Evolutionary conservation across 352 stramenopile genomes (phyloP).

Genomic region (Thraustochytrium sp.): DNA sequence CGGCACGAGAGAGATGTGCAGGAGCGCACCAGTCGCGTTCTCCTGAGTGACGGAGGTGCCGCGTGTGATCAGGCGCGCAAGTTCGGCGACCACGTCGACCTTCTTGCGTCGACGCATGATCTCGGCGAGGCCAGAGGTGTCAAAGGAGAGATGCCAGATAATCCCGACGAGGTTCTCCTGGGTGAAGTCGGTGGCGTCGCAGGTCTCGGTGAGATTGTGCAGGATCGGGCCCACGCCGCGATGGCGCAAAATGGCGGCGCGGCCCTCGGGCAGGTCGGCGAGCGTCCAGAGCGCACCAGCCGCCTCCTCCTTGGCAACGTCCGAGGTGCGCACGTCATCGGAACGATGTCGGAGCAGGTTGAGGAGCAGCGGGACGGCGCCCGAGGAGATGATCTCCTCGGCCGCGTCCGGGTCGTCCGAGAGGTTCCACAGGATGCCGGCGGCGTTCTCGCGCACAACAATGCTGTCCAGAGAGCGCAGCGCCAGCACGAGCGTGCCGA

Average conservation of each 20-base stretch:
- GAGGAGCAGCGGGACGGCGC: not conserved
- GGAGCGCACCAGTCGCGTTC: conserved; percentile 19
- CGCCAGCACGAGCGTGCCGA: not conserved
- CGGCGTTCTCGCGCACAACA: not conserved
- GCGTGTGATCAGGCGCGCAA: conserved; percentile 10
- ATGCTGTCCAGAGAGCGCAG: not conserved
- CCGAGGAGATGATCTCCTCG: not conserved
- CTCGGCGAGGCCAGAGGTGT: not conserved
- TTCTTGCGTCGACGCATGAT: not conserved
- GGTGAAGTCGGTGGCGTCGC: conserved; percentile 21
- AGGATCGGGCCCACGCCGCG: not conserved
- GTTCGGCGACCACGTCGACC: not conserved
- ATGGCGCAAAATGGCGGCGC: not conserved
- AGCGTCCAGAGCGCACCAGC: conserved; percentile 20
- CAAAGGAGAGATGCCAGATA: conserved; percentile 18
- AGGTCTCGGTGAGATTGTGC: not conserved
- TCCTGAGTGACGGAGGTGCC: conserved; percentile 20
- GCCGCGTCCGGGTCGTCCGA: not conserved
- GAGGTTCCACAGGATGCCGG: conserved; percentile 33
- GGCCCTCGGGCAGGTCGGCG: not conserved
- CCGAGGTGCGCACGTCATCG: not conserved
- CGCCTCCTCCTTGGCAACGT: conserved; percentile 37
- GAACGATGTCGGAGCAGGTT: not conserved
- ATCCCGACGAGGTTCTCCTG: conserved; percentile 23
- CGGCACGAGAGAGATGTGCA: conserved; percentile 1